Conservation (phyloP, 2,329 filamentous ascomycete species). For the Aspergillus pseudotamarii region DNA sequence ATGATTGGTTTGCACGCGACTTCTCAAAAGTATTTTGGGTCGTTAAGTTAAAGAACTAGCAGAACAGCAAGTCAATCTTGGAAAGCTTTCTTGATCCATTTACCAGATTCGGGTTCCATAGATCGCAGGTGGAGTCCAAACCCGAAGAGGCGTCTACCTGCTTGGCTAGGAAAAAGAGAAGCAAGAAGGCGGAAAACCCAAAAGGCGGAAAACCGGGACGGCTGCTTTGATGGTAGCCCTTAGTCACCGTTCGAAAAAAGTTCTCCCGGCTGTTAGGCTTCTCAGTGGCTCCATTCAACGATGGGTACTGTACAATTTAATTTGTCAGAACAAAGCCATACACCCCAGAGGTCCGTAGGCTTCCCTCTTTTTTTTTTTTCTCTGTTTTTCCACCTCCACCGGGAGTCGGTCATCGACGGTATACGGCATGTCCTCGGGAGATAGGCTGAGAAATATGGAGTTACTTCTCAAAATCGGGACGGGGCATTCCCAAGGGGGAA, state of each 20-base stretch:
- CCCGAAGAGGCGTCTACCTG: background rate
- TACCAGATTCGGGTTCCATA: background rate
- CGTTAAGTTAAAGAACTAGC: background rate
- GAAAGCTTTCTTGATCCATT: background rate
- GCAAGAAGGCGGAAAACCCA: background rate
- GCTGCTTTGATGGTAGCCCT: background rate
- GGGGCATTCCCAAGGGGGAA: slow-evolving; percentile 9
- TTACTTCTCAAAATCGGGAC: background rate
- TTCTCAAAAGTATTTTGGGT: background rate
- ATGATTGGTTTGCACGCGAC: background rate
- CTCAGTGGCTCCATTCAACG: background rate
- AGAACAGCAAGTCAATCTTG: background rate
- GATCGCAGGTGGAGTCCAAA: background rate
- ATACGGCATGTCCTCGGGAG: background rate
- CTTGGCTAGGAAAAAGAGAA: background rate
- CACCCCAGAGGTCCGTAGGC: background rate
- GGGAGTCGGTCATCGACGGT: background rate
- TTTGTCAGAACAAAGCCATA: background rate
- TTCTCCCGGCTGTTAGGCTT: background rate
- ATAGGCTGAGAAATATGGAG: background rate
- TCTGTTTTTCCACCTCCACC: background rate
- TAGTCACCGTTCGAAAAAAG: background rate
- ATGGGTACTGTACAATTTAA: background rate
- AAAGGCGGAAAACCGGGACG: background rate
- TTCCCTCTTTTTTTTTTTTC: background rate